Evolutionary conservation across 1,284 basidiomycete genomes (phyloP), one percentile per base, ranked within the genome.

Genomic region (Agroathelia rolfsii): DNA sequence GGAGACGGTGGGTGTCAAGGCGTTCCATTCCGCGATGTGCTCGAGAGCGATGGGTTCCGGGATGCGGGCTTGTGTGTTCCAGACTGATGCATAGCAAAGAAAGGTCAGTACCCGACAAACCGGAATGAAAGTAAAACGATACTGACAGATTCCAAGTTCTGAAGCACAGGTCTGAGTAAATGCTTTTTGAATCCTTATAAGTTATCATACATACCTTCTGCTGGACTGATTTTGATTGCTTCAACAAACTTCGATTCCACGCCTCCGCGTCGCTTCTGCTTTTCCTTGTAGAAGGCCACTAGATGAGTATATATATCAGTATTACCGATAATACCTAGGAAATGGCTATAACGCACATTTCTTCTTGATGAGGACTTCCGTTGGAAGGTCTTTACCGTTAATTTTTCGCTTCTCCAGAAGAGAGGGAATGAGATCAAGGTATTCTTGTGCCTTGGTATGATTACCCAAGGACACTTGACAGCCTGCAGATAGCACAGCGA

Each of bases 221-320:
- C 76, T 8, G 72, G 65, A 47, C 70, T 79, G 26, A 85, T 74
- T 41, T 58, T 67, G 24, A 82, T 72, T 8, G 61, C 59, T 26
- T 72, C 59, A 0, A 64, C 66, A 43, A 59, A 82, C 14, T 56
- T 51, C 2, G 48, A 53, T 34, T 69, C 64, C 17, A 68, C 61
- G 7, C 72, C 69, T 5, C 72, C 72, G 21, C 58, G 51, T 17
- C 67, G 54, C 30, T 48, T 52, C 40, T 80, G 76, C 47, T 85
- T 84, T 41, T 65, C 63, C 49, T 74, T 72, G 49, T 80, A 85
- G 44, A 83, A 83, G 0, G 66, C 65, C 45, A 85, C 81, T 85
- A 35, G 5, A 33, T 10, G n/a, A 28, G 3, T 6, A 32, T 39
- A 17, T n/a, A n/a, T n/a, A n/a, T n/a, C n/a, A n/a, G n/a, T n/a